Evolutionary conservation across 441 rosid species (phyloP).

Genomic region (Daphne laureola): DNA sequence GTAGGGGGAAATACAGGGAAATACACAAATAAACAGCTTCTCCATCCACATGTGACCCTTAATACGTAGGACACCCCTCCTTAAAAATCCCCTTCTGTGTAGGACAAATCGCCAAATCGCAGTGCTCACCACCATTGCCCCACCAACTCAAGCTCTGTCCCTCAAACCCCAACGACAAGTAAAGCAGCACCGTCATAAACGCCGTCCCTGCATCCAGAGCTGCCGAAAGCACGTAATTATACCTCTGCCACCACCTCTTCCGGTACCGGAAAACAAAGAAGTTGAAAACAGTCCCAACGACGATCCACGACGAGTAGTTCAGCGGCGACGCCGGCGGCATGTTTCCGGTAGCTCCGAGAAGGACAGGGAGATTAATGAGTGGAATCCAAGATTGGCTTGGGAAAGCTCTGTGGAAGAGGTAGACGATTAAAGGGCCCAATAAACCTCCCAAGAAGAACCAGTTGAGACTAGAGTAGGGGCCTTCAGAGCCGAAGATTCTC

Average conservation of each 20-base stretch:
- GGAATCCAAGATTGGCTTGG: slow-evolving; percentile 39
- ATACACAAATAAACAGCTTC: too few relatives aligned
- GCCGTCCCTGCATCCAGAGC: slow-evolving; percentile 47
- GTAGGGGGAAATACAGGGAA: slow-evolving; percentile 31
- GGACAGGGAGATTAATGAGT: slow-evolving; percentile 40
- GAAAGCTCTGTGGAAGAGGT: slow-evolving; percentile 34
- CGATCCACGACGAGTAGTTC: slow-evolving; percentile 43
- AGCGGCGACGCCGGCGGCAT: slow-evolving; percentile 47
- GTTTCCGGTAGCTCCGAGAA: slow-evolving; percentile 33
- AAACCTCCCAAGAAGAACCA: slow-evolving; percentile 51
- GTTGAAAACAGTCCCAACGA: slow-evolving; percentile 43
- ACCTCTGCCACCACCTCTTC: slow-evolving; percentile 46
- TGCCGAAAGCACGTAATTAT: slow-evolving; percentile 42
- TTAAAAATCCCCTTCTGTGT: slow-evolving; percentile 34
- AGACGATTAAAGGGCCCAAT: slow-evolving; percentile 26
- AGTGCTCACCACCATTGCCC: slow-evolving; percentile 38
- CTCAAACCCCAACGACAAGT: slow-evolving; percentile 26
- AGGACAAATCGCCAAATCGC: slow-evolving; percentile 40
- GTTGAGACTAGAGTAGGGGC: slow-evolving; percentile 31
- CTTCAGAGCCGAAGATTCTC: slow-evolving; percentile 33
- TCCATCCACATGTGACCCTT: slow-evolving; percentile 4
- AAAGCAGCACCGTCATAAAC: slow-evolving; percentile 39
- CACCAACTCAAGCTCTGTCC: slow-evolving; percentile 29
- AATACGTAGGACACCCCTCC: slow-evolving; percentile 31
- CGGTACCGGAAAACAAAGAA: slow-evolving; percentile 35